A percentile compares a stretch with the other conserved stretches of the same genome.
Evolutionary conservation across 805 yeast species (phyloP).

Genomic region (Candida fluviatilis): DNA sequence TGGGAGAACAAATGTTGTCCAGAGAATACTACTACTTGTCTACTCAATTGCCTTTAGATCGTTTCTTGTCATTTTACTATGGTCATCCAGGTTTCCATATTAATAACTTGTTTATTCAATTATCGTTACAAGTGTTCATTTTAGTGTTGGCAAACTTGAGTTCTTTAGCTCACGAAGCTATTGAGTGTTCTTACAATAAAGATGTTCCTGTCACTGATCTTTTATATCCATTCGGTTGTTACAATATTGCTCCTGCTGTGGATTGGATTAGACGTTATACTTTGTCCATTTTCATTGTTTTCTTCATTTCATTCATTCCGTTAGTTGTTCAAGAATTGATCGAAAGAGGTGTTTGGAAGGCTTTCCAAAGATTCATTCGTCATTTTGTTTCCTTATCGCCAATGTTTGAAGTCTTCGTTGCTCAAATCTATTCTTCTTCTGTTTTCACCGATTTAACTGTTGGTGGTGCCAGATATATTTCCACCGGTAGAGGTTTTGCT

Average conservation of each 20-base stretch:
- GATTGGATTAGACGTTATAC: conserved; percentile 74
- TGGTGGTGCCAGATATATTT: conserved; percentile 80
- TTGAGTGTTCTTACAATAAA: conserved; percentile 57
- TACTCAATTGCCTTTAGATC: conserved; percentile 70
- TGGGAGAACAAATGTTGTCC: conserved; percentile 85
- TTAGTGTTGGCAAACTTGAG: conserved; percentile 62
- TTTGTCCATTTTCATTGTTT: conserved; percentile 69
- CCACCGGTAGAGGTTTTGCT: conserved; percentile 82
- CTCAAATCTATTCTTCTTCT: conserved; percentile 71
- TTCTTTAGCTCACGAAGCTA: conserved; percentile 56
- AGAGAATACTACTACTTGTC: conserved; percentile 79
- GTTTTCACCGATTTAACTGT: conserved; percentile 62
- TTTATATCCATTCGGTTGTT: conserved; percentile 65
- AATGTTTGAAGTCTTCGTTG: conserved; percentile 73
- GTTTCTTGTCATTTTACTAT: conserved; percentile 75
- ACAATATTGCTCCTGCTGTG: conserved; percentile 63
- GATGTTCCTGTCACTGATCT: conserved; percentile 58
- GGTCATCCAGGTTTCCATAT: conserved; percentile 87
- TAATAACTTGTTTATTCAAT: conserved; percentile 69
- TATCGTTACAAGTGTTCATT: conserved; percentile 54
- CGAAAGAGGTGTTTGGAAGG: conserved; percentile 72
- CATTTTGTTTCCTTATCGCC: conserved; percentile 73
- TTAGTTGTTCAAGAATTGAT: conserved; percentile 71
- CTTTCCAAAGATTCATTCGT: conserved; percentile 56
- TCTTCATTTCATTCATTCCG: conserved; percentile 71